Conservation (phyloP, 2,329 filamentous ascomycete species). For the Trematosphaeria pertusa region DNA sequence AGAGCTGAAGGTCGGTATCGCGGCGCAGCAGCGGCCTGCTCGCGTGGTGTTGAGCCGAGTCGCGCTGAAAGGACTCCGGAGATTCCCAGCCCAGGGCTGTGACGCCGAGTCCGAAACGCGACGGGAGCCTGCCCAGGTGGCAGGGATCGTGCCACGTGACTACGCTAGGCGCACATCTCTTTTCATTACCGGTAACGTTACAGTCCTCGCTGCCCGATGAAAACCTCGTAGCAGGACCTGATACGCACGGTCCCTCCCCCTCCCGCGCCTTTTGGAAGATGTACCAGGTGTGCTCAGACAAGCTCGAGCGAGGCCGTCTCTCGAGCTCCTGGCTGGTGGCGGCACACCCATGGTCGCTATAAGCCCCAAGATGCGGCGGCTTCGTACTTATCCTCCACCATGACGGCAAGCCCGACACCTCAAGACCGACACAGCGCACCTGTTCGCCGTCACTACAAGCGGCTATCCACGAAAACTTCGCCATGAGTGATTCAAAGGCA, state of each 20-base stretch:
- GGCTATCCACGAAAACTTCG: background rate
- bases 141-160: background rate
- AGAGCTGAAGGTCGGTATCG: background rate
- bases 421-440: slow-evolving; percentile 11
- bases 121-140: slow-evolving; percentile 1
- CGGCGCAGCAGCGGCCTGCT: background rate
- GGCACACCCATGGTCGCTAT: slow-evolving; percentile 1
- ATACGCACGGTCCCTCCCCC: background rate
- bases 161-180: background rate
- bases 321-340: slow-evolving; percentile 5
- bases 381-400: slow-evolving; percentile 25
- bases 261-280: background rate
- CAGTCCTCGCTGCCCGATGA: slow-evolving; percentile 1
- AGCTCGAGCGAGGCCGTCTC: background rate
- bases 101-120: slow-evolving; percentile 10
- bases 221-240: background rate
- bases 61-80: slow-evolving; percentile 3
- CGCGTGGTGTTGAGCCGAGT: background rate
- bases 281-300: background rate
- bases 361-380: slow-evolving; percentile 6
- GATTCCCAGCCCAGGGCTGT: slow-evolving; percentile 8
- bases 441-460: slow-evolving; percentile 5
- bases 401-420: slow-evolving; percentile 22
- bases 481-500: slow-evolving; percentile 41
- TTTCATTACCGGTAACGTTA: slow-evolving; percentile 3